Conservation (phyloP, 2,329 filamentous ascomycete genomes). For the Anisogramma anomala region DNA sequence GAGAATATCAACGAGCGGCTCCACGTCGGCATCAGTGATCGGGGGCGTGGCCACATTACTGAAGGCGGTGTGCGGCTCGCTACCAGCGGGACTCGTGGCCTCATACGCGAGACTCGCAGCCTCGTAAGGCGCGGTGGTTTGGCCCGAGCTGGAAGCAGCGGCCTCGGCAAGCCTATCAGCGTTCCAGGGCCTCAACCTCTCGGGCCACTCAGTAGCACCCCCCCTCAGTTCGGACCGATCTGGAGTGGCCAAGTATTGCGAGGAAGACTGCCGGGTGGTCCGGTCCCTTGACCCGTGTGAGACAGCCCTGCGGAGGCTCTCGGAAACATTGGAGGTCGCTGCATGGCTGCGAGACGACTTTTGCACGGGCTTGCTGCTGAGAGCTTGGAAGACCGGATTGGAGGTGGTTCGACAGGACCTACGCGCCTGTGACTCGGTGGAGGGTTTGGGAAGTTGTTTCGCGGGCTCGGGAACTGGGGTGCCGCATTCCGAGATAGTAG, state of each 20-base stretch:
- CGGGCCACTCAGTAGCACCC: constrained; percentile 23
- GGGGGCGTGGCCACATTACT: constrained; percentile 62
- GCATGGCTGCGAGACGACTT: constrained; percentile 21
- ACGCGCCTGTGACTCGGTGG: constrained; percentile 21
- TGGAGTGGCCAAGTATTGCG: constrained; percentile 40
- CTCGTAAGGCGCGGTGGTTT: constrained; percentile 31
- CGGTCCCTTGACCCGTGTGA: constrained; percentile 22
- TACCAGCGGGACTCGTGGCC: constrained; percentile 39
- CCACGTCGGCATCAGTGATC: constrained; percentile 59
- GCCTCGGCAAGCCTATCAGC: constrained; percentile 33
- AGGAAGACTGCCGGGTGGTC: constrained; percentile 21
- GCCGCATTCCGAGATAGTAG: constrained; percentile 24
- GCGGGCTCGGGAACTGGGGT: constrained; percentile 21
- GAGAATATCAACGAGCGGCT: constrained; percentile 39
- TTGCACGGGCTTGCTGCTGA: constrained; percentile 23
- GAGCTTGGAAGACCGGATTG: constrained; percentile 24
- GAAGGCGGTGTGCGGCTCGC: constrained; percentile 47
- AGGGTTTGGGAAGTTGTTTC: constrained; percentile 18
- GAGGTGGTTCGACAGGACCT: constrained; percentile 24
- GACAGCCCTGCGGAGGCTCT: constrained; percentile 29
- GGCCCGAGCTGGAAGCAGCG: constrained; percentile 31
- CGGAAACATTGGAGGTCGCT: constrained; percentile 23
- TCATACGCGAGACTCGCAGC: constrained; percentile 40
- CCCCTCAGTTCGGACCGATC: constrained; percentile 38
- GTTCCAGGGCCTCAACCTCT: constrained; percentile 30